Conservation (phyloP, 768 basidiomycete genomes). For the Thelephora ganbajun region DNA sequence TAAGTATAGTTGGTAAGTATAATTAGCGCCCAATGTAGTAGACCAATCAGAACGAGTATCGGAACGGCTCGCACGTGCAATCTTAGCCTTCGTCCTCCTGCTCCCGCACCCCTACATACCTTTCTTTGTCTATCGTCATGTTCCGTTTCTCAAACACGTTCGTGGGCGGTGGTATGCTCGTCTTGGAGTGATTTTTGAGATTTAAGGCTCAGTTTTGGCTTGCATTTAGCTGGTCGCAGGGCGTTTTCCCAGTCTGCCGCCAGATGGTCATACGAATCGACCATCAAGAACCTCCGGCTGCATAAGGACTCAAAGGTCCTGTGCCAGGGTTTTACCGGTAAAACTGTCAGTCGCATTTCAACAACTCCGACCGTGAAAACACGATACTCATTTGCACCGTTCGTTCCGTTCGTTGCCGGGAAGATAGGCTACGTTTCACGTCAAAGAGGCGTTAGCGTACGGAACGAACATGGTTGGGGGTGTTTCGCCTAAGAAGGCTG, state of each 20-base stretch:
- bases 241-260: constrained; percentile 68
- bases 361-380: background rate
- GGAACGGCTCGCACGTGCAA: no score
- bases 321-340: constrained; percentile 88
- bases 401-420: background rate
- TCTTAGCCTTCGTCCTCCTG: no score
- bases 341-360: constrained; percentile 46
- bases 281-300: constrained; percentile 83
- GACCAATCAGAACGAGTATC: constrained; percentile 2
- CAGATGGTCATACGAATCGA: constrained; percentile 74
- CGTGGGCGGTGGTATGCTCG: constrained; percentile 31
- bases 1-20: constrained; percentile 8
- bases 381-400: background rate
- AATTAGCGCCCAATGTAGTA: background rate
- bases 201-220: background rate
- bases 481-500: constrained; percentile 93
- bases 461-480: constrained; percentile 98
- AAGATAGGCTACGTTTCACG: constrained; percentile 90
- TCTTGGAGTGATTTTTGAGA: background rate
- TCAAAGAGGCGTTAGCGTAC: constrained; percentile 82
- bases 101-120: background rate
- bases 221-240: constrained; percentile 46
- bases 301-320: constrained; percentile 89
- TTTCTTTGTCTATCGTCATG: constrained; percentile 24
- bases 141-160: constrained; percentile 47